Evolutionary conservation across 257 asterid species (phyloP), one percentile per base, ranked within the genome.

Genomic region (Jaltomata sinuosa): DNA sequence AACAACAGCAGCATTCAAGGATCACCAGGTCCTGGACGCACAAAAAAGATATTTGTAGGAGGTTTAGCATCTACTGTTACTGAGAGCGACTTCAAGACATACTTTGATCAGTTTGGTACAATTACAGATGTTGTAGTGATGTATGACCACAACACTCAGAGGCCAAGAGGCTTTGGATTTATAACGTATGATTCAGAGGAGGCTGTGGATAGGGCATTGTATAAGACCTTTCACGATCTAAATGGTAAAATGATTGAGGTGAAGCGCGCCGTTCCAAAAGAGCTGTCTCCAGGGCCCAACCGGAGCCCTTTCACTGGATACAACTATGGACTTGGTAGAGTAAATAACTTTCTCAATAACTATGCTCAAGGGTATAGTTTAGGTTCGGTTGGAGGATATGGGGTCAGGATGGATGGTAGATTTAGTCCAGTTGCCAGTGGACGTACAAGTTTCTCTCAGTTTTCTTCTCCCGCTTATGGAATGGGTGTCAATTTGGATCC

Each of bases 41-140:
- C 97, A 14, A 94, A 92, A 90, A 94, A 93, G 95, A 92, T 94
- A 80, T 94, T 94, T 84, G 97, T 94, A 67, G 98, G 98, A 88
- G 98, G 98, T 78, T 88, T 94, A 86, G 97, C 97, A 81, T 92
- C 98, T 32, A 90, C 98, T 0, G 94, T 93, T 77, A 93, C 91
- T 61, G 97, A 93, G 90, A 90, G 86, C 11, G 98, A 93, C 86
- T 94, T 94, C 79, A 93, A 89, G 88, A 89, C 57, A 69, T 93
- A 94, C 88, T 94, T 94, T 68, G 94, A 90, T 84, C 97, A 92
- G 88, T 94, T 92, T 88, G 98, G 98, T 57, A 86, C 87, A 45
- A 89, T 92, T 87, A 91, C 91, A 1, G 95, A 93, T 84, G 95
- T 93, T 27, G 97, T 93, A 32, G 97, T 94, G 87, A 94, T 93